These are phyloP conservation scores for Kwoniella sp. DNA, from an alignment of 768 basidiomycete species.

Conservation along the genomic window DNA sequence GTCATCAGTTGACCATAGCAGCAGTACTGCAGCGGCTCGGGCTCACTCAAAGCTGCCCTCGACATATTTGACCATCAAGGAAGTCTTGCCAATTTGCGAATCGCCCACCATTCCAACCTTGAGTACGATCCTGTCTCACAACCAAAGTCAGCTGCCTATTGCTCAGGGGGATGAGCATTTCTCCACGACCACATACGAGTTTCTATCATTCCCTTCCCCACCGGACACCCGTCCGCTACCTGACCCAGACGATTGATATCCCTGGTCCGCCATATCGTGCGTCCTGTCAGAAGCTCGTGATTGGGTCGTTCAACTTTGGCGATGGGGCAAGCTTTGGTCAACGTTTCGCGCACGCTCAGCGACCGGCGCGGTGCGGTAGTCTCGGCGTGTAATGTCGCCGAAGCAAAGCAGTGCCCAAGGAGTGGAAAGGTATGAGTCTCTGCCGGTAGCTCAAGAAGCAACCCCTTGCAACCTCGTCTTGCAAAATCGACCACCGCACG, in stretches of 20 bases:
- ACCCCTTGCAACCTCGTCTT: too few species aligned
- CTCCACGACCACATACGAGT: conserved; percentile 24
- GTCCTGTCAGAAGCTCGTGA: too few species aligned
- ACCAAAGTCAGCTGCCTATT: background rate
- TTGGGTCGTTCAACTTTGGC: too few species aligned
- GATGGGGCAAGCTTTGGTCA: too few species aligned
- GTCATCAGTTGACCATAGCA: conserved; percentile 3
- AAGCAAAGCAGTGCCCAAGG: too few species aligned
- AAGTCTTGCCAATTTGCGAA: conserved; percentile 98
- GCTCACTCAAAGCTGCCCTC: conserved; percentile 85
- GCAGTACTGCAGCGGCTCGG: background rate
- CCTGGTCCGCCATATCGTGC: conserved; percentile 43
- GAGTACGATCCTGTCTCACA: conserved; percentile 64
- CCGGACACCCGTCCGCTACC: conserved; percentile 44
- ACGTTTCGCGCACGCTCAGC: too few species aligned
- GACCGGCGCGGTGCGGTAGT: too few species aligned
- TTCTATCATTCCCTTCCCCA: conserved; percentile 39
- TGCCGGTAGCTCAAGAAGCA: too few species aligned
- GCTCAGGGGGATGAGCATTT: background rate
- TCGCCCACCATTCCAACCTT: conserved; percentile 99
- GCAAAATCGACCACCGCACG: too few species aligned
- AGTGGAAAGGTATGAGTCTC: too few species aligned
- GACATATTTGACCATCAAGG: conserved; percentile 99
- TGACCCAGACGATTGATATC: conserved; percentile 40
- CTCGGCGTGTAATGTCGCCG: too few species aligned